phyloP scores from a whole-genome alignment of 257 asterid species.

The Fraxinus excelsior region DNA sequence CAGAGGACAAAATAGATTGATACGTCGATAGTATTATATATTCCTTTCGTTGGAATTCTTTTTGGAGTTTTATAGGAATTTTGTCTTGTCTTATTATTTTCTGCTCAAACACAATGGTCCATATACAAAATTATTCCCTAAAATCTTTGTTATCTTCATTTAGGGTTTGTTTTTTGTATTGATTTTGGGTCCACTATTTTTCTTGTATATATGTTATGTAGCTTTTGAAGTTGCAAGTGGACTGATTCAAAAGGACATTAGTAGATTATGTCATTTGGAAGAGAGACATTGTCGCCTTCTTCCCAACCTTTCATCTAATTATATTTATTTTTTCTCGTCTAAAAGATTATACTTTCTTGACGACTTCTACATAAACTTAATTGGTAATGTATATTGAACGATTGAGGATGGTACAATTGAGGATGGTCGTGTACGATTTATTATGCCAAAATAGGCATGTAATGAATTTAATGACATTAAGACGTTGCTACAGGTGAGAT shows the following conservation, averaged over 20 bases:
- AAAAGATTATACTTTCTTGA: background rate
- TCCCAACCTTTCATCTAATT: background rate
- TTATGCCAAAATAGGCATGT: background rate
- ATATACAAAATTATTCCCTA: background rate
- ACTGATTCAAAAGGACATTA: conserved; percentile 24
- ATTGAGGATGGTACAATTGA: no score
- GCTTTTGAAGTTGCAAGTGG: conserved; percentile 47
- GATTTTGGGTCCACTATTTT: conserved; percentile 29
- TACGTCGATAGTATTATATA: background rate
- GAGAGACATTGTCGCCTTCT: background rate
- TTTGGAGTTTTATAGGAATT: background rate
- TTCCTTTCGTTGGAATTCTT: background rate
- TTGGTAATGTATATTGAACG: no score
- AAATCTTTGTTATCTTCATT: background rate
- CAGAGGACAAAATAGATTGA: conserved; percentile 45
- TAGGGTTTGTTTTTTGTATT: background rate
- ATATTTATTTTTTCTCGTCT: background rate
- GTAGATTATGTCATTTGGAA: background rate
- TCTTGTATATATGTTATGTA: conserved; percentile 43
- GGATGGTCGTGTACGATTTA: no score
- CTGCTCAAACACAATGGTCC: background rate
- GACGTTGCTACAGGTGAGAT: no score
- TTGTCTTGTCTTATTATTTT: conserved; percentile 2
- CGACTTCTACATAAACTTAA: background rate
- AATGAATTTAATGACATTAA: background rate